Base-by-base conservation (phyloP, 2,329 filamentous ascomycete species). In the Teratosphaeria epicoccoides region DNA sequence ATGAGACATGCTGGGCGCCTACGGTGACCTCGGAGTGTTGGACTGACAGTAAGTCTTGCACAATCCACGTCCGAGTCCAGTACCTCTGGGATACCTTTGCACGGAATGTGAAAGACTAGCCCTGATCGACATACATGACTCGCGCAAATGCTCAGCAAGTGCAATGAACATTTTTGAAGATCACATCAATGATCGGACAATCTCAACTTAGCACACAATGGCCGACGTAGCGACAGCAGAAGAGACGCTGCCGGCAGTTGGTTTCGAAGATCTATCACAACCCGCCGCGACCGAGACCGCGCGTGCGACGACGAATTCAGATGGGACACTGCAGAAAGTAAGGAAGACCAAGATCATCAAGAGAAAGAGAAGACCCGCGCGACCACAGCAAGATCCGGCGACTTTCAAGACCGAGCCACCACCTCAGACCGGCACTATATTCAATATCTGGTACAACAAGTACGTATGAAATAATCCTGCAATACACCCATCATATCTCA, bases 261-360 rank as follows among this genome's bases (percentile, higher is more conserved):
- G 28, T 28, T 60, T 53, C 52, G 60, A 63, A 49, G 61, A 62
- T 43, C 37, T 51, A 23, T 55, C 61, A 2, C 54, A 53, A n/a
- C 54, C 56, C 9, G 57, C 60, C 9, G 49, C 50, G 40, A 49
- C 50, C 24, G 55, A 52, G 3, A 53, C 33, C 49, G 28, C 60
- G 24, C 55, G 62, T 50, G 55, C 56, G 17, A 61, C 51, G 5
- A 58, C 59, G 24, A 54, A 55, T 43, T 59, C 62, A 50, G 64
- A 69, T 55, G 63, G 62, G 48, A 60, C 62, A 17, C 68, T 71
- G 5, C 68, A 73, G 49, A 70, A 68, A 73, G 75, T 82, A 61
- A 88, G 90, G 72, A 82, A 87, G 54, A 96, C 94, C 71, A 94
- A 91, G 75, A 88, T 97, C 60, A 85, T 95, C 60, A 83, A 90